Evolutionary conservation across 306 rosid genomes (phyloP).

Genomic region (Prunus salicina): DNA sequence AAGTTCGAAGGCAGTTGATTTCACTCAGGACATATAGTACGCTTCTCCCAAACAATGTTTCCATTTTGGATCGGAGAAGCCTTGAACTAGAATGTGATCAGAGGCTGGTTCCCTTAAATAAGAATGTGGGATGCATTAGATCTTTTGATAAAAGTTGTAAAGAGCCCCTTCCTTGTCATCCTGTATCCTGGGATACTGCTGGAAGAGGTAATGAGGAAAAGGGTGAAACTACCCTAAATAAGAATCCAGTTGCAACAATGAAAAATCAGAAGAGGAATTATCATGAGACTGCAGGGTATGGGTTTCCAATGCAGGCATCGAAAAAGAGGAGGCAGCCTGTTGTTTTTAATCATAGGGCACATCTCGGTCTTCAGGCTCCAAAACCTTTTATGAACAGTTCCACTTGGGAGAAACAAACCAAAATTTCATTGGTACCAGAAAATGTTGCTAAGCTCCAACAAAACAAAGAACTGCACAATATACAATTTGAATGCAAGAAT

Average conservation of each 20-base stretch:
- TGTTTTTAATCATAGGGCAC: constrained; percentile 30
- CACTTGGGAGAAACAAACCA: constrained; percentile 23
- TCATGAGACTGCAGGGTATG: constrained; percentile 27
- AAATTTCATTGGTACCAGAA: constrained; percentile 21
- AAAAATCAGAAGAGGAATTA: constrained; percentile 25
- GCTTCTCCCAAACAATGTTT: constrained; percentile 26
- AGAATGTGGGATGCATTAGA: constrained; percentile 22
- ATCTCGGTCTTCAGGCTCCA: constrained; percentile 36
- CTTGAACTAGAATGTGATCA: constrained; percentile 27
- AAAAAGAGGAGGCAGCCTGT: constrained; percentile 35
- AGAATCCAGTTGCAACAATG: constrained; percentile 25
- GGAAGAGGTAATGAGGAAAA: constrained; percentile 31
- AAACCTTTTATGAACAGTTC: constrained; percentile 28
- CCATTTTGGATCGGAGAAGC: constrained; percentile 15
- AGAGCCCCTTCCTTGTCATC: constrained; percentile 11
- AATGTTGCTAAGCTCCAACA: constrained; percentile 33
- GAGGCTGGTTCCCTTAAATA: constrained; percentile 34
- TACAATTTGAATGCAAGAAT: constrained; percentile 27
- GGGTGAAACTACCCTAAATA: constrained; percentile 27
- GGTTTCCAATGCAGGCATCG: constrained; percentile 26
- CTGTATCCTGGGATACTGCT: constrained; percentile 22
- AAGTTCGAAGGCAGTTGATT: constrained; percentile 30
- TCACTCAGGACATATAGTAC: constrained; percentile 62
- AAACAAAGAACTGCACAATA: constrained; percentile 22
- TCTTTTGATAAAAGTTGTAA: constrained; percentile 37